phyloP scores from a whole-genome alignment of 1,284 basidiomycete species.

The Meira nashicola region DNA sequence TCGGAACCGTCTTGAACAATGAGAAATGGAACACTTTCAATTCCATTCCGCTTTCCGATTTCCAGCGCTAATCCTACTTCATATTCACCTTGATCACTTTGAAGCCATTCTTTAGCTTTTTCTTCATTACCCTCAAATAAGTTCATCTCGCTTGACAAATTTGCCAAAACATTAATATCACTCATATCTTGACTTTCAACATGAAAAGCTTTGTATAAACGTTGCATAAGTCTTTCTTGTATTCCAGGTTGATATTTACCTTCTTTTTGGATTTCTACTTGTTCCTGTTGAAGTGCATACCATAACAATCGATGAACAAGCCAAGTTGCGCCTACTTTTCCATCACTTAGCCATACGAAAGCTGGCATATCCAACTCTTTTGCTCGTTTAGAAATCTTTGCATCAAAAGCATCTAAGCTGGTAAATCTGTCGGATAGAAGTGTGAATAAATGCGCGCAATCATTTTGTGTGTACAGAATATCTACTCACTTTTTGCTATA shows the following conservation, averaged over 20 bases:
- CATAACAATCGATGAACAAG: conserved; percentile 27
- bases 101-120: conserved; percentile 5
- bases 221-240: neutral
- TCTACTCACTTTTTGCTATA: conserved; percentile 21
- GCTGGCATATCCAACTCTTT: conserved; percentile 19
- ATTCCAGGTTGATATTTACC: conserved; percentile 1
- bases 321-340: conserved; percentile 34
- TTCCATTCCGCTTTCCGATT: conserved; percentile 26
- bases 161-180: neutral
- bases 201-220: conserved; percentile 10
- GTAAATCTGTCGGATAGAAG: neutral
- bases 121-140: conserved; percentile 6
- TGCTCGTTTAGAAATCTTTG: conserved; percentile 25
- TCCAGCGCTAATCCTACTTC: neutral
- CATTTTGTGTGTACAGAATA: neutral
- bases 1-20: conserved; percentile 22
- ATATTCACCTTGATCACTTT: conserved; percentile 6
- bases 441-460: neutral
- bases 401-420: conserved; percentile 30
- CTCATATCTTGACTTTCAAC: conserved; percentile 3
- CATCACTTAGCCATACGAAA: conserved; percentile 28
- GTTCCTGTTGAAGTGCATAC: conserved; percentile 24
- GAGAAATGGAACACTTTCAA: conserved; percentile 31
- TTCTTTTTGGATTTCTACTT: neutral
- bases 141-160: neutral